Evolutionary conservation across 139 green algal genomes (phyloP).

Genomic region (Desmodesmus armatus): DNA sequence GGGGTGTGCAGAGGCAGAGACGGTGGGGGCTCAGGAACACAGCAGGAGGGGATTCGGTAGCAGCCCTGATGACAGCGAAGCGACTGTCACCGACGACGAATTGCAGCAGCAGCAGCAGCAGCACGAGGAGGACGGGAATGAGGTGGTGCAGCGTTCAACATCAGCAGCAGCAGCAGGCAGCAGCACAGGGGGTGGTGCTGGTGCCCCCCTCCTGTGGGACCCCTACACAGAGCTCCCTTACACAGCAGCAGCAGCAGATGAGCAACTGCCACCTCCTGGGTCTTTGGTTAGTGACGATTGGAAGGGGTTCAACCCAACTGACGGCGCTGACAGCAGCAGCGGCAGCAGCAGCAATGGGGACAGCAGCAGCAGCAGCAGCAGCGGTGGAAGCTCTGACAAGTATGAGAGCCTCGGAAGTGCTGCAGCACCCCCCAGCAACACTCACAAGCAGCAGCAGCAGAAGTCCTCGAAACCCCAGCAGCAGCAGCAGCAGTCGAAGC

Average conservation of each 20-base stretch:
- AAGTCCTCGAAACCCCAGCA: not conserved
- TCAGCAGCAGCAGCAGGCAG: not conserved
- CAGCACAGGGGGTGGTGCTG: slow-evolving; percentile 3
- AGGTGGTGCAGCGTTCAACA: slow-evolving; percentile 1
- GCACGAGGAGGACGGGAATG: not conserved
- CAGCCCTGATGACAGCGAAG: too few species aligned
- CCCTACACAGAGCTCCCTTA: too few species aligned
- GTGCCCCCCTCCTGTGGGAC: too few species aligned
- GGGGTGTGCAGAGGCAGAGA: not conserved
- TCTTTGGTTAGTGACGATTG: too few species aligned
- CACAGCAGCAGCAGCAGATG: not conserved
- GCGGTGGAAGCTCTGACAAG: not conserved
- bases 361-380: slow-evolving; percentile 13
- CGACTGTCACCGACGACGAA: too few species aligned
- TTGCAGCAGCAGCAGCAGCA: slow-evolving; percentile 22
- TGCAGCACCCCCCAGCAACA: not conserved
- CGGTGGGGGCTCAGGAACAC: too few species aligned
- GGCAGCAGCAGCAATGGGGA: not conserved
- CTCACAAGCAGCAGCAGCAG: not conserved
- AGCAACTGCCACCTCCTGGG: not conserved
- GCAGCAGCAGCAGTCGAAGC: not conserved
- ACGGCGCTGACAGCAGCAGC: not conserved
- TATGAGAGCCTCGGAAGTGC: not conserved
- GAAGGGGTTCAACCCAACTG: too few species aligned
- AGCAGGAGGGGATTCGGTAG: too few species aligned